Conservation (phyloP, 768 basidiomycete genomes). For the Amanita subjunquillea region DNA sequence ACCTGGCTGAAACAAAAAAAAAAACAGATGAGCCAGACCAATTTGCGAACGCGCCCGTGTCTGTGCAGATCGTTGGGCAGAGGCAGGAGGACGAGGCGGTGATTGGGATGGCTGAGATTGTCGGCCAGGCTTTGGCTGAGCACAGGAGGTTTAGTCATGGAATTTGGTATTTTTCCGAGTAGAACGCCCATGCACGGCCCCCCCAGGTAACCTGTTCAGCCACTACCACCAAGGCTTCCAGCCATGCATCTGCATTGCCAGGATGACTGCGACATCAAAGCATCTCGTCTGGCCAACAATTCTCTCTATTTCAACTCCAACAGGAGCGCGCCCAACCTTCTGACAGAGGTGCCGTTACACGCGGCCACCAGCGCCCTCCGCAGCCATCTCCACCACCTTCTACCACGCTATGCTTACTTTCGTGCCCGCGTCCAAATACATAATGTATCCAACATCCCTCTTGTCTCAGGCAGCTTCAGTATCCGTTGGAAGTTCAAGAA, state of each 20-base stretch:
- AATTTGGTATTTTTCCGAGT: neutral
- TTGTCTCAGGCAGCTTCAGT: constrained; percentile 61
- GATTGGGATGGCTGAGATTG: constrained; percentile 57
- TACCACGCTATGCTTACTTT: constrained; percentile 60
- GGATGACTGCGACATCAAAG: constrained; percentile 1
- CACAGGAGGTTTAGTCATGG: neutral
- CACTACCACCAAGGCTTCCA: neutral
- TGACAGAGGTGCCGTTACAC: neutral
- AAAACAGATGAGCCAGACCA: constrained; percentile 45
- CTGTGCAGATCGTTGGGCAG: constrained; percentile 57
- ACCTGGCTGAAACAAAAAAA: neutral
- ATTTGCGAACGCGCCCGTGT: constrained; percentile 49
- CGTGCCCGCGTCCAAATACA: constrained; percentile 50
- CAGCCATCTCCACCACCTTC: constrained; percentile 47
- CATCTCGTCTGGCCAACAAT: neutral
- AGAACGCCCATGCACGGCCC: neutral
- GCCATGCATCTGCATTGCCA: constrained; percentile 1
- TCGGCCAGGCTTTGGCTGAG: constrained; percentile 39
- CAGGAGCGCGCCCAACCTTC: constrained; percentile 4
- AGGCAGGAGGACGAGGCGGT: constrained; percentile 72
- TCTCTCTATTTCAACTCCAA: neutral
- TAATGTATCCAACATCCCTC: constrained; percentile 61
- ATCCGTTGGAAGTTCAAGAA: constrained; percentile 67
- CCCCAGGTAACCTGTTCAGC: neutral
- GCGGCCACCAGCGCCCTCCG: constrained; percentile 27